A percentile compares a stretch with the other conserved stretches of the same genome.
Evolutionary conservation across 768 basidiomycete species (phyloP).

Genomic region (Dentipellis fragilis): DNA sequence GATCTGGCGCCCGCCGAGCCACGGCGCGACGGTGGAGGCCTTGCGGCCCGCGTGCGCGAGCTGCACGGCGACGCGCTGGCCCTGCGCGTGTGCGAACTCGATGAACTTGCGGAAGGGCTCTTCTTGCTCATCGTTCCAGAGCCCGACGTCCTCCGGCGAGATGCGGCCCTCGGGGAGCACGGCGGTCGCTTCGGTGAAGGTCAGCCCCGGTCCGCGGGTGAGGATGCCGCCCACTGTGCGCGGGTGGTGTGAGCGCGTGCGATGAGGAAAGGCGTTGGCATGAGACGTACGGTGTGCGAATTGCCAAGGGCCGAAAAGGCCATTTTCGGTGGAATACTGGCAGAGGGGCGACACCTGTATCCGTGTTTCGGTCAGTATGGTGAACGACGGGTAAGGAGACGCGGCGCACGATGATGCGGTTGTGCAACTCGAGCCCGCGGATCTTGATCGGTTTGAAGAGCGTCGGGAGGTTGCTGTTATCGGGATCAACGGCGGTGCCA

Average conservation of each 20-base stretch:
- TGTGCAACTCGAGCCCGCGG: conserved; percentile 20
- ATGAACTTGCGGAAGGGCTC: conserved; percentile 38
- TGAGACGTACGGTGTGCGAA: background rate
- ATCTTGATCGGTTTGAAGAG: conserved; percentile 47
- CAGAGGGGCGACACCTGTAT: conserved; percentile 6
- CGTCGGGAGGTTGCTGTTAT: conserved; percentile 29
- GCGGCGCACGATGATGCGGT: conserved; percentile 18
- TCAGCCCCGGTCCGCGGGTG: conserved; percentile 43
- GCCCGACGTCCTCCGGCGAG: conserved; percentile 46
- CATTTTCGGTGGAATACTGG: conserved; percentile 1
- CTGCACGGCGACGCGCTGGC: conserved; percentile 64
- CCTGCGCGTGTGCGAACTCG: conserved; percentile 64
- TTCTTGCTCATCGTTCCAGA: conserved; percentile 56
- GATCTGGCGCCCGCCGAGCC: conserved; percentile 31
- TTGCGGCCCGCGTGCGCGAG: conserved; percentile 75
- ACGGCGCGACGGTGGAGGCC: conserved; percentile 53
- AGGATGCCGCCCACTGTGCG: conserved; percentile 24
- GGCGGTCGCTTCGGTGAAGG: conserved; percentile 58
- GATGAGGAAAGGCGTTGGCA: background rate
- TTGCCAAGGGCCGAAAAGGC: conserved; percentile 1
- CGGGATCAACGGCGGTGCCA: conserved; percentile 33
- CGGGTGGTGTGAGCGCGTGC: background rate
- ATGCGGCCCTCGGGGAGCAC: conserved; percentile 56
- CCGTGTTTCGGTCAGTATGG: background rate
- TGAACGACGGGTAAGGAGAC: background rate